phyloP scores from a whole-genome alignment of 140 eudicot species.

The Anethum foeniculum region DNA sequence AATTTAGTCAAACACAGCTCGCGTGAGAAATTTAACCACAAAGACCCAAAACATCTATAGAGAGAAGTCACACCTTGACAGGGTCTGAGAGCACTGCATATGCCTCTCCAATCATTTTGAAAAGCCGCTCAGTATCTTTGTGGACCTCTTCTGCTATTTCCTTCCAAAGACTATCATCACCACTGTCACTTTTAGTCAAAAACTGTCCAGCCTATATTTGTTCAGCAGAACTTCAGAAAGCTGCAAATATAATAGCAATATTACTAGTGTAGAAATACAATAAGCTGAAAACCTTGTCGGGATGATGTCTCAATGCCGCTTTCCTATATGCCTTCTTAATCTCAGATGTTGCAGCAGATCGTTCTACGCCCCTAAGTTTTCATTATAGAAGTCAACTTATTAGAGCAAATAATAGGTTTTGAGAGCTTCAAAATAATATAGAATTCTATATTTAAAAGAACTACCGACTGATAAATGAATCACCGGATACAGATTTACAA shows the following conservation, averaged over 20 bases:
- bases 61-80: conserved; percentile 47
- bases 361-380: conserved; percentile 69
- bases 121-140: conserved; percentile 84
- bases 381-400: conserved; percentile 8
- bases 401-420: neutral
- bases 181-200: conserved; percentile 66
- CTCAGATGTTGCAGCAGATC: conserved; percentile 67
- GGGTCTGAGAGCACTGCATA: conserved; percentile 87
- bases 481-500: neutral
- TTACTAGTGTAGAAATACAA: neutral
- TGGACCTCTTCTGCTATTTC: conserved; percentile 73
- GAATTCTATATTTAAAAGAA: neutral
- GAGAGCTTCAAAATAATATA: neutral
- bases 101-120: conserved; percentile 98
- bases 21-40: neutral
- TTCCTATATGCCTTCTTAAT: conserved; percentile 86
- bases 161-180: conserved; percentile 83
- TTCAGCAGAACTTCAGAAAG: conserved; percentile 4
- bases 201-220: conserved; percentile 73
- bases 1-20: neutral
- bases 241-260: neutral
- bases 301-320: conserved; percentile 97
- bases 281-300: conserved; percentile 66
- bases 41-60: neutral
- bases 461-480: neutral